Evolutionary conservation across 1,139 yeast genomes (phyloP).

Genomic region (Debaryomyces fabryi): DNA sequence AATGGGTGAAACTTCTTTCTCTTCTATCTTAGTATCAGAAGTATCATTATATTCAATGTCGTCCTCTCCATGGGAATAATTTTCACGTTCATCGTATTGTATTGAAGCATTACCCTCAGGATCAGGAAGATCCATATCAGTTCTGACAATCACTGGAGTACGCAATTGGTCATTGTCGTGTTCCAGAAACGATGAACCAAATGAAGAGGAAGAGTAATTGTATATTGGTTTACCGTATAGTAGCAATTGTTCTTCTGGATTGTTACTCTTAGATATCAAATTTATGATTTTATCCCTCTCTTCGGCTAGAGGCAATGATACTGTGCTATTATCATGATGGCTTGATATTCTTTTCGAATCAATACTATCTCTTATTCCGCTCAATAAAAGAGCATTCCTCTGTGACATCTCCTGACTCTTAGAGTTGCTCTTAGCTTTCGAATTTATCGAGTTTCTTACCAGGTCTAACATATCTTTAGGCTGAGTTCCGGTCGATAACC

Average conservation of each 20-base stretch:
- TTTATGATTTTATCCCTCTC: conserved; percentile 8
- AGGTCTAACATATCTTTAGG: conserved; percentile 34
- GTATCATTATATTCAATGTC: conserved; percentile 8
- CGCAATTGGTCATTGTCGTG: conserved; percentile 12
- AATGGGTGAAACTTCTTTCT: conserved; percentile 6
- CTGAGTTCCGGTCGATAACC: conserved; percentile 24
- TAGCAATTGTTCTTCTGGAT: conserved; percentile 1
- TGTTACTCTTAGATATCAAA: conserved; percentile 7
- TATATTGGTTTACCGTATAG: conserved; percentile 3
- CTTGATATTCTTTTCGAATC: conserved; percentile 24
- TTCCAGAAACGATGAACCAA: conserved; percentile 19
- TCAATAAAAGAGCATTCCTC: conserved; percentile 19
- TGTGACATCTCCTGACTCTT: conserved; percentile 12
- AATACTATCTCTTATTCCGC: conserved; percentile 32
- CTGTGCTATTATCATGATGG: conserved; percentile 3
- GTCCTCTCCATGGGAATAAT: conserved; percentile 8
- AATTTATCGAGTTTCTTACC: conserved; percentile 28
- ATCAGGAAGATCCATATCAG: conserved; percentile 1
- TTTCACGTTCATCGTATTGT: conserved; percentile 10
- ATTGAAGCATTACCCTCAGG: conserved; percentile 7
- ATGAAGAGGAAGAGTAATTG: conserved; percentile 17
- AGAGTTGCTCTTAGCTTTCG: conserved; percentile 20
- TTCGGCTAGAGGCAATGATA: conserved; percentile 10
- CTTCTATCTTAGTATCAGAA: conserved; percentile 2
- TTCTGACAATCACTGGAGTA: conserved; percentile 6